Evolutionary conservation across 2,329 filamentous ascomycete species (phyloP).

Genomic region (Sporothrix inflata): DNA sequence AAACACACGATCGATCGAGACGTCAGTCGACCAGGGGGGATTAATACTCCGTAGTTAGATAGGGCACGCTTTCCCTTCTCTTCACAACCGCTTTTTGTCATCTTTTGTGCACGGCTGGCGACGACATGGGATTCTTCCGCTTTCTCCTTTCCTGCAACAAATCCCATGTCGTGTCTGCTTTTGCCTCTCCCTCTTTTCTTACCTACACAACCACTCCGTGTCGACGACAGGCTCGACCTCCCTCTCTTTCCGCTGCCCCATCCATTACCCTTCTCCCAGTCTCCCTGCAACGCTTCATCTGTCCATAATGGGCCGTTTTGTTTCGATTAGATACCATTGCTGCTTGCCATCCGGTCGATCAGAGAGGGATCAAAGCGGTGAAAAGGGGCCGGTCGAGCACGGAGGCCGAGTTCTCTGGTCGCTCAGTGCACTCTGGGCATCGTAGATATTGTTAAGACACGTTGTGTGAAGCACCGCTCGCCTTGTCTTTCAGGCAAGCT

Average conservation of each 20-base stretch:
- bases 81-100: not conserved
- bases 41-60: not conserved
- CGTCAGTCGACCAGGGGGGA: slow-evolving; percentile 28
- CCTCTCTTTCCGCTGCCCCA: not conserved
- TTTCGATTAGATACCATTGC: slow-evolving; percentile 16
- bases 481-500: not conserved
- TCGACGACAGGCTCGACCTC: too few species aligned
- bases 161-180: not conserved
- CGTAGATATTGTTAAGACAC: not conserved
- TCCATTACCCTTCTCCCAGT: too few species aligned
- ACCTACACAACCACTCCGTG: not conserved
- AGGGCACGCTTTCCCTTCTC: not conserved
- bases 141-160: not conserved
- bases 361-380: slow-evolving; percentile 13
- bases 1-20: slow-evolving; percentile 32
- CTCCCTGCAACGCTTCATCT: slow-evolving; percentile 23
- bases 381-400: not conserved
- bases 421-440: not conserved
- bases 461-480: not conserved
- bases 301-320: slow-evolving; percentile 21
- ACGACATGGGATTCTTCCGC: slow-evolving; percentile 10
- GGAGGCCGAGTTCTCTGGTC: not conserved
- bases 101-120: not conserved
- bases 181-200: not conserved
- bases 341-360: slow-evolving; percentile 25